Conservation (phyloP, 805 yeast species). For the Saturnispora kantuleensis region DNA sequence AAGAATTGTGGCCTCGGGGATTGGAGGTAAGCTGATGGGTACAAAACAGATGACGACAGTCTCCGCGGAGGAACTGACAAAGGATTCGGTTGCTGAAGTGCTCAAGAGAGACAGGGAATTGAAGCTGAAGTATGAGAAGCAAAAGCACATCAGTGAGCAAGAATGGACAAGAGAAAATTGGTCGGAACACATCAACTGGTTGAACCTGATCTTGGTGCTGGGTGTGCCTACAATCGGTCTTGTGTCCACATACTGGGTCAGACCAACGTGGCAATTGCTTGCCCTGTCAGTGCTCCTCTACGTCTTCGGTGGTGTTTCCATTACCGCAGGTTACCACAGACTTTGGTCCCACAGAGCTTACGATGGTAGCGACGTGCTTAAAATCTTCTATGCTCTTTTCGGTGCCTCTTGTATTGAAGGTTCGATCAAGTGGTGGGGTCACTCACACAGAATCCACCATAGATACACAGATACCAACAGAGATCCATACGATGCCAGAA, state of each 20-base stretch:
- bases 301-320: conserved; percentile 56
- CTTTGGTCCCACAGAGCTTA: conserved; percentile 71
- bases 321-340: conserved; percentile 81
- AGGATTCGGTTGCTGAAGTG: conserved; percentile 40
- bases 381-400: conserved; percentile 59
- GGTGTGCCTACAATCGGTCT: conserved; percentile 51
- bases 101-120: conserved; percentile 36
- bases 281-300: conserved; percentile 43
- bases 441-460: conserved; percentile 77
- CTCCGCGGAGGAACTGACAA: conserved; percentile 52
- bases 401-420: conserved; percentile 83
- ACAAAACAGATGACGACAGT: conserved; percentile 61
- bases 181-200: conserved; percentile 71
- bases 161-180: conserved; percentile 71
- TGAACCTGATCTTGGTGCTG: conserved; percentile 56
- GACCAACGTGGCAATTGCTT: conserved; percentile 40
- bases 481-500: conserved; percentile 82
- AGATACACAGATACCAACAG: conserved; percentile 75
- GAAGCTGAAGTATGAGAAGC: conserved; percentile 30
- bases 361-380: conserved; percentile 49
- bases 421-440: conserved; percentile 85
- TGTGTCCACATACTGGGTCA: conserved; percentile 33
- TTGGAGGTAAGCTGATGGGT: conserved; percentile 74
- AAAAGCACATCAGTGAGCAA: conserved; percentile 61
- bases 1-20: conserved; percentile 69